A percentile compares a stretch with the other conserved stretches of the same genome.
phyloP scores from a whole-genome alignment of 2,329 filamentous ascomycete species.

The Erysiphe pulchra region DNA sequence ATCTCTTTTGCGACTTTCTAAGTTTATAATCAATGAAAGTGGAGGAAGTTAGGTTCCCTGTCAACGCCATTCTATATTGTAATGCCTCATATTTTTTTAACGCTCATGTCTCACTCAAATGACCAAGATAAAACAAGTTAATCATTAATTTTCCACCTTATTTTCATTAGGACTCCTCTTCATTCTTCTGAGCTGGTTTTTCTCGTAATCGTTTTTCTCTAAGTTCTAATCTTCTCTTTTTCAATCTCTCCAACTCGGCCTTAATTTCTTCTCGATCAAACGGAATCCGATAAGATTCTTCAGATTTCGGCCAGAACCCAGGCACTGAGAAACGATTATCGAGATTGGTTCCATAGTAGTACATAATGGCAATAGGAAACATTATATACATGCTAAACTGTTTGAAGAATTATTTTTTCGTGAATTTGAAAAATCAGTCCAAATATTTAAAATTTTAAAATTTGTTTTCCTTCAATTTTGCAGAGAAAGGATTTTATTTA shows the following conservation, averaged over 20 bases:
- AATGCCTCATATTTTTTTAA: no score
- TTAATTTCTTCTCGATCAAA: constrained; percentile 61
- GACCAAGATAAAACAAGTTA: no score
- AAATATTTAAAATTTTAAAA: no score
- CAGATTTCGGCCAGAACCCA: constrained; percentile 77
- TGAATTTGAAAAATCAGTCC: no score
- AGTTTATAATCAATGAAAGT: no score
- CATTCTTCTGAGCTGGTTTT: constrained; percentile 1
- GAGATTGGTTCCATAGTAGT: constrained; percentile 97
- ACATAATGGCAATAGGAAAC: constrained; percentile 98
- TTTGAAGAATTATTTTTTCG: background rate
- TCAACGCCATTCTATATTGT: no score
- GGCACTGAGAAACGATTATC: constrained; percentile 73
- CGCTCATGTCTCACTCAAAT: no score
- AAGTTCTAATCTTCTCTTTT: constrained; percentile 11
- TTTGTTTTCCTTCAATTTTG: background rate
- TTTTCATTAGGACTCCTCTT: background rate
- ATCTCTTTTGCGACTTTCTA: no score
- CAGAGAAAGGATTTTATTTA: constrained; percentile 15
- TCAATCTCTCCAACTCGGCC: constrained; percentile 26
- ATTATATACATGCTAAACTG: constrained; percentile 97
- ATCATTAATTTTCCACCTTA: no score
- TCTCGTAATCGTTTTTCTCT: constrained; percentile 14
- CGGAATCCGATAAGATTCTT: constrained; percentile 52
- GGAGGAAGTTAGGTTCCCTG: no score